Conservation (phyloP, 2,329 filamentous ascomycete genomes). For the Fragosphaeria purpurea region DNA sequence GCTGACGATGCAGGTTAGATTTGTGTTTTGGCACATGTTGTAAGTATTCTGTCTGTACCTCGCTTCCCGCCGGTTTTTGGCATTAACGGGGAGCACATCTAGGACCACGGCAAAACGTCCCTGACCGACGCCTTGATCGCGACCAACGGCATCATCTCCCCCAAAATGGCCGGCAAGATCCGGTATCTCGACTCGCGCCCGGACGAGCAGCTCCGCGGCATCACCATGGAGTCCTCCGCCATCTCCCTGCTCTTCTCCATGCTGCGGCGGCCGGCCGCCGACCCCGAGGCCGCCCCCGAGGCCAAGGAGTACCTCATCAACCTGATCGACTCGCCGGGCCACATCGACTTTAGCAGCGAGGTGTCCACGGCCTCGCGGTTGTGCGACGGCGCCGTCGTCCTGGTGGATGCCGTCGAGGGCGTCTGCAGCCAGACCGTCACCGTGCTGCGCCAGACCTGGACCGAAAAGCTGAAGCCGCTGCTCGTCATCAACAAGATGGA, state of each 20-base stretch:
- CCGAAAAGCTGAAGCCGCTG: constrained; percentile 86
- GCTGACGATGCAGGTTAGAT: constrained; percentile 42
- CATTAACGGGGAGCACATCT: not conserved
- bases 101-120: constrained; percentile 94
- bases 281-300: constrained; percentile 57
- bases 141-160: constrained; percentile 98
- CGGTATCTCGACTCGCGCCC: constrained; percentile 93
- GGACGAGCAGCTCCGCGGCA: constrained; percentile 90
- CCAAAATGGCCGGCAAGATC: constrained; percentile 94
- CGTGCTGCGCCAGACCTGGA: constrained; percentile 88
- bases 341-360: constrained; percentile 98
- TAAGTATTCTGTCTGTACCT: constrained; percentile 25
- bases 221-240: constrained; percentile 99
- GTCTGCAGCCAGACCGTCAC: constrained; percentile 98
- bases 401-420: constrained; percentile 94
- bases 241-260: constrained; percentile 96
- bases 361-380: constrained; percentile 91
- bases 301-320: constrained; percentile 92
- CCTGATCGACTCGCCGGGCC: constrained; percentile 92
- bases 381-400: constrained; percentile 86
- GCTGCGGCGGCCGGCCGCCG: constrained; percentile 51
- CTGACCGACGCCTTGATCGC: constrained; percentile 92
- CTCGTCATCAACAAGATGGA: constrained; percentile 99
- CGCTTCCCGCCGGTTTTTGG: not conserved
- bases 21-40: constrained; percentile 86